A percentile compares a stretch with the other conserved stretches of the same genome.
phyloP scores from a whole-genome alignment of 2,329 filamentous ascomycete genomes.

The Xylariaceae sp. region DNA sequence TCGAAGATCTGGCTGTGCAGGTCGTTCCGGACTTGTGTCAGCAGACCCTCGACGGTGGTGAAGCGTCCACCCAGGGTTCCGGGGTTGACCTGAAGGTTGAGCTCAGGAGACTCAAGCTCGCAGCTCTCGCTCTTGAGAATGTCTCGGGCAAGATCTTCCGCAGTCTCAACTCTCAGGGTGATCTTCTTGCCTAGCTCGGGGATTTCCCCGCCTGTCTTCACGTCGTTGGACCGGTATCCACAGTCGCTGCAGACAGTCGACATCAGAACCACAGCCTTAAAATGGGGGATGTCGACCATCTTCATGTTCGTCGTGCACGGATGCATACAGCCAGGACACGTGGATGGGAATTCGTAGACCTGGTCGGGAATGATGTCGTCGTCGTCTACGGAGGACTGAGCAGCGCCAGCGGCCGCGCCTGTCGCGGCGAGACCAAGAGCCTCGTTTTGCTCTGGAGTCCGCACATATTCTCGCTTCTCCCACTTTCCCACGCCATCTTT shows the following conservation, averaged over 20 bases:
- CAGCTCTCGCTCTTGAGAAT: conserved; percentile 97
- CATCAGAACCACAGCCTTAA: conserved; percentile 97
- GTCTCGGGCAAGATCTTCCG: conserved; percentile 81
- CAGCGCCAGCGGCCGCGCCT: conserved; percentile 53
- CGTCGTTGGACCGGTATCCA: conserved; percentile 93
- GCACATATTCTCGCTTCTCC: conserved; percentile 79
- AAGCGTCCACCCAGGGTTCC: conserved; percentile 95
- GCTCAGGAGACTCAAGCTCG: conserved; percentile 81
- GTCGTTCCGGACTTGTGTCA: conserved; percentile 91
- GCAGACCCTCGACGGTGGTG: conserved; percentile 91
- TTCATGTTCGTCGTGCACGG: conserved; percentile 94
- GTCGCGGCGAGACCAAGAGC: conserved; percentile 72
- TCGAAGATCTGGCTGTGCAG: conserved; percentile 88
- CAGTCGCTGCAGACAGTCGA: conserved; percentile 89
- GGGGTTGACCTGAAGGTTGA: conserved; percentile 84
- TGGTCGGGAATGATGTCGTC: conserved; percentile 91
- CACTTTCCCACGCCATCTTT: conserved; percentile 84
- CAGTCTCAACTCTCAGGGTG: conserved; percentile 69
- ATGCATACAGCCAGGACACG: conserved; percentile 88
- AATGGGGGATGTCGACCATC: conserved; percentile 97
- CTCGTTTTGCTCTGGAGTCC: conserved; percentile 85
- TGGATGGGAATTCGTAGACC: conserved; percentile 89
- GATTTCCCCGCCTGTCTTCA: conserved; percentile 94
- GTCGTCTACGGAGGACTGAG: conserved; percentile 53
- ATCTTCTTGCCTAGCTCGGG: conserved; percentile 85